Base-by-base conservation (phyloP, 2,329 filamentous ascomycete species). In the Neophaeococcomyces mojaviensis region DNA sequence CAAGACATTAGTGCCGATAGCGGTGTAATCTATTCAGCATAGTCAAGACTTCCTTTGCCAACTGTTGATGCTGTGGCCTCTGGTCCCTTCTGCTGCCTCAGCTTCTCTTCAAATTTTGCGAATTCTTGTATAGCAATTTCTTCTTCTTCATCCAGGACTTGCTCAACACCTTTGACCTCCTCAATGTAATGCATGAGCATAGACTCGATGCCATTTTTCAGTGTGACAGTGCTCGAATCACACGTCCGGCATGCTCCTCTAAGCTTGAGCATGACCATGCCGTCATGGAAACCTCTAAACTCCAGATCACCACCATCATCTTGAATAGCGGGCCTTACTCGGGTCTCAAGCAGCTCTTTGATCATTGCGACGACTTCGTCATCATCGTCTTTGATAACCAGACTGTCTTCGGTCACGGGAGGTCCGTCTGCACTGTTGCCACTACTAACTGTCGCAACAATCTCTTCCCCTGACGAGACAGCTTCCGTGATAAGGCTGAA, bases 161-260 rank as follows among this genome's bases (percentile, higher is more conserved):
- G 90, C 53, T 87, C 79, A 34, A 98, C 90, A 2, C 85, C 87
- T 66, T 94, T 83, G 32, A 97, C 92, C 65, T 97, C 92, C 64
- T 96, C 89, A 54, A 97, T 95, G 66, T 92, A 92, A 65, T 90
- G 87, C 87, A 95, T 96, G 64, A 97, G 67, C 92, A 98, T 97
- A 55, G 86, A 87, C 74, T 98, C 92, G 57, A 98, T 98, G 5
- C 92, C 92, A 64, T 94, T 97, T 74, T 94, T 95, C 55, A 98
- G 68, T 24, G 92, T 98, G 30, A 96, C 89, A 0, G 92, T 97
- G 64, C 89, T 96, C 37, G 87, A 94, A 65, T 97, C 92, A 65
- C 92, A 98, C 16, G 90, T 97, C 55, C 92, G 77, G 67, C 92
- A 98, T 16, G 92, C 92, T 13, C 92, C 92, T 39, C 90, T 77